A percentile compares a stretch with the other conserved stretches of the same genome.
Evolutionary conservation across 2,329 filamentous ascomycete genomes (phyloP).

Genomic region (Leptographium lundbergii): DNA sequence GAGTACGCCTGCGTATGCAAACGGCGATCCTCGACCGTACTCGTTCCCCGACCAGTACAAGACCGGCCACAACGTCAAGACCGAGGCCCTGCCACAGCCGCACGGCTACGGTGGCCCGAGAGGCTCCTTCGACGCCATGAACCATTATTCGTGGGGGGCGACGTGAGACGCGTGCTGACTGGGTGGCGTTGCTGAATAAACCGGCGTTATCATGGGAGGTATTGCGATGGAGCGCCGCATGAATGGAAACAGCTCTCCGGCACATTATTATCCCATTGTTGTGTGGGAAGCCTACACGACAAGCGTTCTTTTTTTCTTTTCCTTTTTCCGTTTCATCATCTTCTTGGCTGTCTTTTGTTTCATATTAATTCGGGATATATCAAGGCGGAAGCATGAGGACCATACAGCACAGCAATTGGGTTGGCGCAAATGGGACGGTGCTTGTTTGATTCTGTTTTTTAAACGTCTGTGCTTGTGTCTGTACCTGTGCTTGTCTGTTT

Average conservation of each 20-base stretch:
- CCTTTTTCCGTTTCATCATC: neutral
- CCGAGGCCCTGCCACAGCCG: slow-evolving; percentile 24
- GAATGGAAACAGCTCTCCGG: neutral
- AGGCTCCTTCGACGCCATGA: slow-evolving; percentile 35
- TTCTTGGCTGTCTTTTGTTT: slow-evolving; percentile 2
- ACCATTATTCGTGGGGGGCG: slow-evolving; percentile 46
- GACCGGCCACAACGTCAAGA: slow-evolving; percentile 21
- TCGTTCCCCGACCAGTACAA: slow-evolving; percentile 38
- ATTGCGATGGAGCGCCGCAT: neutral
- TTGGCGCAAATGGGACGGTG: slow-evolving; percentile 13
- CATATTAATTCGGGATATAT: slow-evolving; percentile 1
- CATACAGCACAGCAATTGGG: slow-evolving; percentile 14
- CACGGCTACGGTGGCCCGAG: slow-evolving; percentile 26
- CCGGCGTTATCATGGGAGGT: neutral
- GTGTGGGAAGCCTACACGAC: neutral
- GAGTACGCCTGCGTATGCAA: slow-evolving; percentile 31
- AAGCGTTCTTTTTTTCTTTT: neutral
- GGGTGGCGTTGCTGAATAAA: neutral
- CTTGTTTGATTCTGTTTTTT: slow-evolving; percentile 5
- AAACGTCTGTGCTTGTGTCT: neutral
- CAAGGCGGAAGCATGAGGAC: slow-evolving; percentile 9
- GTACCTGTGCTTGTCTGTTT: neutral
- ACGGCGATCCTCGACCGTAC: slow-evolving; percentile 32
- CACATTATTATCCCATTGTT: neutral
- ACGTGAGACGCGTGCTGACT: slow-evolving; percentile 14